These are phyloP conservation scores for Neoarthrinium moseri DNA, from an alignment of 2,329 filamentous ascomycete species.

Conservation along the genomic window DNA sequence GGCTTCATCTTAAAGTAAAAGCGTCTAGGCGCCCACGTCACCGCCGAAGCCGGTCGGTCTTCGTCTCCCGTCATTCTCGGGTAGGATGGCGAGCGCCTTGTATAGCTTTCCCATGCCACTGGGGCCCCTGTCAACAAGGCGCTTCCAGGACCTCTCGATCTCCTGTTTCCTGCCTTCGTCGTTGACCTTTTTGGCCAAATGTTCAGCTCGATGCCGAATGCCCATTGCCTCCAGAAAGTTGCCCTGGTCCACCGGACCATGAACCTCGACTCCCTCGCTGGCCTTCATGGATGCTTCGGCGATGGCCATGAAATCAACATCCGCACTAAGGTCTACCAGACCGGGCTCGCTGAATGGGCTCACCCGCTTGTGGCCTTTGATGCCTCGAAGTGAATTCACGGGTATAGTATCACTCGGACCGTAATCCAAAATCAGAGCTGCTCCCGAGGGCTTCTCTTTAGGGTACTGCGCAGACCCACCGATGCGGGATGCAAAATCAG, in stretches of 20 bases:
- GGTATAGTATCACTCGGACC: constrained; percentile 78
- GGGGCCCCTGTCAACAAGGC: constrained; percentile 78
- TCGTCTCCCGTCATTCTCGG: constrained; percentile 71
- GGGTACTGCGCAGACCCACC: constrained; percentile 60
- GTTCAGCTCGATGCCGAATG: constrained; percentile 72
- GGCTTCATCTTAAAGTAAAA: too few species aligned
- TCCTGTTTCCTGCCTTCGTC: constrained; percentile 51
- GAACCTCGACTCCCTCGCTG: constrained; percentile 81
- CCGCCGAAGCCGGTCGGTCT: constrained; percentile 92
- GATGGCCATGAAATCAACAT: constrained; percentile 88
- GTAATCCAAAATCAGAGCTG: constrained; percentile 95
- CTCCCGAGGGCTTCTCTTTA: constrained; percentile 70
- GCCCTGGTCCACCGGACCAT: constrained; percentile 86
- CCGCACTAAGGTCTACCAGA: constrained; percentile 82
- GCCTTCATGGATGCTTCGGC: constrained; percentile 78
- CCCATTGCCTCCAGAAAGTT: constrained; percentile 80
- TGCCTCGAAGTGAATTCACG: constrained; percentile 86
- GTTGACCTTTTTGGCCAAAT: constrained; percentile 53
- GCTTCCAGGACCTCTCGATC: constrained; percentile 73
- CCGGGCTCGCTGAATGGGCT: constrained; percentile 80
- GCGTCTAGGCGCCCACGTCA: constrained; percentile 46
- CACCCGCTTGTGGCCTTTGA: constrained; percentile 72
- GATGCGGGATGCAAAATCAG: constrained; percentile 81
- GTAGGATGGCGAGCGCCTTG: constrained; percentile 87
- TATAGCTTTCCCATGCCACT: constrained; percentile 94